Evolutionary conservation across 306 rosid genomes (phyloP).

Genomic region (Medicago arabica): DNA sequence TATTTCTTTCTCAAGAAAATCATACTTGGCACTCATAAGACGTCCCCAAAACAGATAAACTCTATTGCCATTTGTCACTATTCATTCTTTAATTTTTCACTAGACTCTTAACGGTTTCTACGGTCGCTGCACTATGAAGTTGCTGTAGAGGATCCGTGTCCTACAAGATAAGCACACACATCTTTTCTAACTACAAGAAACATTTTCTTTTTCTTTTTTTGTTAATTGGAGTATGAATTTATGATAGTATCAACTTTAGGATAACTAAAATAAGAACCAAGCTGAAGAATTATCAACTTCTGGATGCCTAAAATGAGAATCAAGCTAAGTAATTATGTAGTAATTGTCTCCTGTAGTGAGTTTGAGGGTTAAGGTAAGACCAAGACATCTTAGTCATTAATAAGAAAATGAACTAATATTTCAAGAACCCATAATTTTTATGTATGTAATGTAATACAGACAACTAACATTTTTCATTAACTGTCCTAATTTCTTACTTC

Average conservation of each 20-base stretch:
- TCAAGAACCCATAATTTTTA: not conserved
- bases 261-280: conserved; percentile 24
- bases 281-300: not conserved
- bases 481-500: not conserved
- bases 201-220: not conserved
- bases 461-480: not conserved
- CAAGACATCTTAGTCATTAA: not conserved
- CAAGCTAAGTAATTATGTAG: conserved; percentile 2
- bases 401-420: not conserved
- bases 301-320: conserved; percentile 18
- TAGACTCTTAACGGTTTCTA: not conserved
- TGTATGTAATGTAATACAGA: not conserved
- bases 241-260: not conserved
- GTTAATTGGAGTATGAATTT: not conserved
- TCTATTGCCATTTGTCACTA: conserved; percentile 1
- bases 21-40: conserved; percentile 12
- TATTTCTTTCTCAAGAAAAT: not conserved
- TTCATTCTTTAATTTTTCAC: conserved; percentile 7
- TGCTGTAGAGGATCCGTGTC: not conserved
- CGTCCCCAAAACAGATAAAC: conserved; percentile 27
- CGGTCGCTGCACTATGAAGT: not conserved
- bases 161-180: not conserved
- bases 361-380: conserved; percentile 5
- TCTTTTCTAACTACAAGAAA: conserved; percentile 14
- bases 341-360: not conserved